These are phyloP conservation scores for Phoma sp. DNA, from an alignment of 2,329 filamentous ascomycete species.

Conservation along the genomic window DNA sequence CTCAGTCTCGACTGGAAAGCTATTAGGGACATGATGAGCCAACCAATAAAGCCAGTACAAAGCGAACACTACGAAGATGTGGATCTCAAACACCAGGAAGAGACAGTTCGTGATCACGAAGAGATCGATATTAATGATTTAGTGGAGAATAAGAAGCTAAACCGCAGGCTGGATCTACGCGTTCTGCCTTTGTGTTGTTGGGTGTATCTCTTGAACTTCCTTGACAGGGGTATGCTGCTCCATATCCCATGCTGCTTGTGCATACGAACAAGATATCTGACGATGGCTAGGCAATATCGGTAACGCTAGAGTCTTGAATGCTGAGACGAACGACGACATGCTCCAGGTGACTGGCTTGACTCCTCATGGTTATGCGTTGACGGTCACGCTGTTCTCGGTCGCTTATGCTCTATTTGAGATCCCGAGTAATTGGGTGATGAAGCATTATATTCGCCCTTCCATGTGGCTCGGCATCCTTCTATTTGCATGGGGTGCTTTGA, in stretches of 20 bases:
- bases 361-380: constrained; percentile 57
- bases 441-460: constrained; percentile 57
- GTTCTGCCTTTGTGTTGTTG: constrained; percentile 68
- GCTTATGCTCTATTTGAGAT: constrained; percentile 51
- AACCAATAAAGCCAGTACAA: neutral
- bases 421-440: constrained; percentile 67
- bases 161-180: constrained; percentile 55
- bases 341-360: constrained; percentile 67
- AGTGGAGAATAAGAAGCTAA: neutral
- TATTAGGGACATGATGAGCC: neutral
- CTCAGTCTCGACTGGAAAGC: too few relatives aligned
- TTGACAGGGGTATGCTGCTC: constrained; percentile 52
- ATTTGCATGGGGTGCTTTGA: constrained; percentile 49
- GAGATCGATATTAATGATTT: constrained; percentile 8
- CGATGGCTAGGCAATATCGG: constrained; percentile 64
- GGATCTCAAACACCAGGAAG: neutral
- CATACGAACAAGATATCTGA: neutral
- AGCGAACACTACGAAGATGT: constrained; percentile 3
- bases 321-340: constrained; percentile 65
- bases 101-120: neutral
- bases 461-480: constrained; percentile 53
- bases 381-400: constrained; percentile 39
- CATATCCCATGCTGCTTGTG: neutral
- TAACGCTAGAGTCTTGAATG: constrained; percentile 65
- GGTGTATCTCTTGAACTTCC: constrained; percentile 69